Evolutionary conservation across 2,329 filamentous ascomycete genomes (phyloP), one percentile per base, ranked within the genome.

Genomic region (Fusarium brevicatenulatum): DNA sequence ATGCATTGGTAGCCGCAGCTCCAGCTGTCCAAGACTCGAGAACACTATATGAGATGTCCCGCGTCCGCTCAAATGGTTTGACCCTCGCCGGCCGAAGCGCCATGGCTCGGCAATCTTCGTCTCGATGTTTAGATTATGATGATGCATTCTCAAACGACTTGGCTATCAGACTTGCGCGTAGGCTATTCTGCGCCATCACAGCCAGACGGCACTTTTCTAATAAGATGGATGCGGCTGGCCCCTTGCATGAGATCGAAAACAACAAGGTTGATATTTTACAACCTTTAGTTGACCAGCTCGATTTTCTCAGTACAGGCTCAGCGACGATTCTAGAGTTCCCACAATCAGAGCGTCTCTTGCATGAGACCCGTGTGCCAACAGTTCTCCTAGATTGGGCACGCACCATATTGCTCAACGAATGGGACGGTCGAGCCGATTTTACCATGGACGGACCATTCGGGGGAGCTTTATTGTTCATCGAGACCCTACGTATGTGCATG

Each of bases 351-450:
- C 85, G 85, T n/a, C 82, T 84, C 19, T 76, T 88, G 28, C 90
- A 90, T 71, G 89, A 90, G 74, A 88, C 86, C 37, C 83, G 87
- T 40, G 84, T 88, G 23, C 88, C 87, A 12, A 88, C 86, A 16
- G 79, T 90, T 21, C 82, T 90, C 10, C 81, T 94, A 32, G 92
- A 94, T 76, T 95, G 92, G 92, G 88, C 92, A 25, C 87, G 92
- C 66, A 91, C 91, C 0, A 87, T 96, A 3, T 88, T 97, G 77
- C 82, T 97, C 49, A 90, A 91, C 62, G 90, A 93, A 70, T 98
- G 95, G 95, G 89, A 95, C 77, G 93, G 94, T 1, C 89, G 89
- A 61, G 88, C 93, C 3, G 88, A 91, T 47, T 88, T 97, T 57
- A 85, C 90, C 5, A 90, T 89, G 61, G 91, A 92, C 76, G 90